Evolutionary conservation across 345 rosid genomes (phyloP), one percentile per base, ranked within the genome.

Genomic region (Bruguiera sexangula): DNA sequence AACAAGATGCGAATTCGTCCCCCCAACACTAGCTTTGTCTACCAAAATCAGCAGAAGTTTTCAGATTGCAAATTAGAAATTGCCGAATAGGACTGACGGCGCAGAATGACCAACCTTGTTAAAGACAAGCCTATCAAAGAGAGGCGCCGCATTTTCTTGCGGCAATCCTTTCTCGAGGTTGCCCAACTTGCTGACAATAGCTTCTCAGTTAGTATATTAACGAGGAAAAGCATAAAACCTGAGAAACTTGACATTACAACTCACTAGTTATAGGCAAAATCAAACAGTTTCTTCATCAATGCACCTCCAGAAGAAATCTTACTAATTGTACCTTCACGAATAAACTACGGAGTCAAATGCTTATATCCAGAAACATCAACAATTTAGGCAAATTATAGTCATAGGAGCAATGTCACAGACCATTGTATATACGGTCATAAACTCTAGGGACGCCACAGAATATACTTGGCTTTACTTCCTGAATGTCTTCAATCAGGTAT

Each of bases 361-460:
- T 46, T 51, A 56, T 56, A 55, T 21, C 2, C 29, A 65, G 11
- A 1, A 61, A 67, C 6, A 0, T 3, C 46, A 54, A 54, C 20
- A 66, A 48, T 55, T 1, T 21, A 34, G 21, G 24, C 22, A 1
- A 3, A 37, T 6, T 26, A 26, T 52, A 34, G 18, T 52, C 24
- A 10, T 19, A 26, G 58, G 7, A 31, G 32, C 39, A 30, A 26
- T 32, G 5, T 11, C 62, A 52, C 8, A 32, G 77, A 92, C 98
- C 98, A 8, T 85, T 88, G 73, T 92, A 86, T 62, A 92, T 75
- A 34, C 90, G 85, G 61, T 92, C 97, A 61, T 84, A 92, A 80
- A 95, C 96, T 85, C 98, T 80, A 19, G 98, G 99, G 76, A 92
- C 99, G 20, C 85, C 96, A 46, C 85, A 88, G 71, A 92, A 87